phyloP scores from a whole-genome alignment of 768 basidiomycete genomes.

The Tricholoma terreum region DNA sequence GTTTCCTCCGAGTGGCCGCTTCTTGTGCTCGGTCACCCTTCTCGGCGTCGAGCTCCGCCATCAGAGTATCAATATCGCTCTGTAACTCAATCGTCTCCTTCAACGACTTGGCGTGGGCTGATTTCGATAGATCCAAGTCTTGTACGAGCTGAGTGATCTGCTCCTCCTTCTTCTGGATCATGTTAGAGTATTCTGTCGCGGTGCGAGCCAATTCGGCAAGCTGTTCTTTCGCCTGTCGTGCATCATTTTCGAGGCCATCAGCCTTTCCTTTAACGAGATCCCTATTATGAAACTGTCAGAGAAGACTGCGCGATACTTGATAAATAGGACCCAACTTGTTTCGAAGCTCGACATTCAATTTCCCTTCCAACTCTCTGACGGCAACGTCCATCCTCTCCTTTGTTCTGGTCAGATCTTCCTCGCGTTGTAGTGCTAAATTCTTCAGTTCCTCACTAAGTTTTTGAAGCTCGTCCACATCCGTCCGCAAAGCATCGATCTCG shows the following conservation, averaged over 20 bases:
- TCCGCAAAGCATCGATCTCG: conserved; percentile 55
- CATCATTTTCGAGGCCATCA: conserved; percentile 62
- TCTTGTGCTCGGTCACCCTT: conserved; percentile 49
- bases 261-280: conserved; percentile 59
- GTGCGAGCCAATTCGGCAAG: conserved; percentile 75
- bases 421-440: conserved; percentile 65
- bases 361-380: conserved; percentile 66
- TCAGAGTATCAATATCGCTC: conserved; percentile 62
- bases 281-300: conserved; percentile 34
- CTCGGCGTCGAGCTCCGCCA: conserved; percentile 58
- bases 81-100: conserved; percentile 69
- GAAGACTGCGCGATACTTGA: not conserved
- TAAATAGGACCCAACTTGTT: conserved; percentile 48
- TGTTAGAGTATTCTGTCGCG: conserved; percentile 68
- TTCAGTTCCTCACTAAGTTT: conserved; percentile 68
- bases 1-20: conserved; percentile 48
- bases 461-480: conserved; percentile 59
- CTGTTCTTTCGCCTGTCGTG: conserved; percentile 72
- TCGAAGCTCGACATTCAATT: conserved; percentile 60
- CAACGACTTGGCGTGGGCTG: conserved; percentile 50
- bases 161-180: conserved; percentile 76
- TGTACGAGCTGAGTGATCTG: conserved; percentile 54
- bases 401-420: conserved; percentile 70
- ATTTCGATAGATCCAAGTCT: conserved; percentile 52
- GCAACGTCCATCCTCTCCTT: conserved; percentile 72